phyloP scores from a whole-genome alignment of 176 grass and related monocot genomes.

The Raddia guianensis region DNA sequence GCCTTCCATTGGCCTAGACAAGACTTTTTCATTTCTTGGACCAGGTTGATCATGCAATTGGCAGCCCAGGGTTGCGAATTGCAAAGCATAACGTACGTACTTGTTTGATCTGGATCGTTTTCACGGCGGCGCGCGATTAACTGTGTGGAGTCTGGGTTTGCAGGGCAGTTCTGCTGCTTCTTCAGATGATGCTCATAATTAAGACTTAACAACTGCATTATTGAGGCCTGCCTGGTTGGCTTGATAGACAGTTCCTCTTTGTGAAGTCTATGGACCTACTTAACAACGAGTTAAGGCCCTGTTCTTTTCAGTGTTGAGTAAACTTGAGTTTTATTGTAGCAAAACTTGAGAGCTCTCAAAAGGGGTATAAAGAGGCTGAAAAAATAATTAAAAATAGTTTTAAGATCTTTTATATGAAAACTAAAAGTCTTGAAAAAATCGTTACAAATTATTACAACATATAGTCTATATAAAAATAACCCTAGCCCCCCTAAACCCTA shows the following conservation, averaged over 20 bases:
- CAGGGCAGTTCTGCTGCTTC: neutral
- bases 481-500: no score
- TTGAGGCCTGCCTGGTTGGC: neutral
- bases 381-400: no score
- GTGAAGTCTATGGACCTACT: conserved; percentile 6
- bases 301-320: no score
- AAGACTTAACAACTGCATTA: conserved; percentile 31
- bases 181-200: neutral
- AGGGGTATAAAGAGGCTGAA: no score
- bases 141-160: neutral
- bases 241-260: neutral
- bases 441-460: no score
- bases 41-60: conserved; percentile 15
- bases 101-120: neutral
- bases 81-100: neutral
- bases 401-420: no score
- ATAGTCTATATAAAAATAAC: no score
- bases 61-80: neutral
- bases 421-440: no score
- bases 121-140: neutral
- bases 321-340: no score
- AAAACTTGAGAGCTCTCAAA: no score
- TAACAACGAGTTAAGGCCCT: neutral
- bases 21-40: conserved; percentile 19
- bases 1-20: neutral